Conservation (phyloP, 352 stramenopile genomes). For the Chrysophaeum taylorii region DNA sequence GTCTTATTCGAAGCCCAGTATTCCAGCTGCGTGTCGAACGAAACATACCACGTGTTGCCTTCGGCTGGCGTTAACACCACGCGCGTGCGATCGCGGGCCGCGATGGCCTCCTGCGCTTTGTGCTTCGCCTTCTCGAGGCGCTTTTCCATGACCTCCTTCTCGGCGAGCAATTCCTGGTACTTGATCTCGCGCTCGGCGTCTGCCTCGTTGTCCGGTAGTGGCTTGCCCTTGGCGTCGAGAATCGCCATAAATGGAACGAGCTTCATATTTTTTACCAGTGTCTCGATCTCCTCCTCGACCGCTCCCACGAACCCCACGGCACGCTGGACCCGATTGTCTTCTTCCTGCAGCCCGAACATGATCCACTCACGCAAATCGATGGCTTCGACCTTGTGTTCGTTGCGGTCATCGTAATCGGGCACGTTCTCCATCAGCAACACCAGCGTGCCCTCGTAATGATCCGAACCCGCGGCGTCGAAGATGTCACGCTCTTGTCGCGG, state of each 20-base stretch:
- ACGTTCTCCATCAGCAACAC: constrained; percentile 18
- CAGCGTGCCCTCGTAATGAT: constrained; percentile 15
- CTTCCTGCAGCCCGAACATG: constrained; percentile 21
- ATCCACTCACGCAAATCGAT: constrained; percentile 22
- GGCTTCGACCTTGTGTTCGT: constrained; percentile 1
- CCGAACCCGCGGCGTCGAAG: constrained; percentile 5
- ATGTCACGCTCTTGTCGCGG: constrained; percentile 5
- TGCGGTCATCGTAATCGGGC: constrained; percentile 5
- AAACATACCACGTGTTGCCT: constrained; percentile 7
- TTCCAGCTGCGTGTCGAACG: constrained; percentile 20
- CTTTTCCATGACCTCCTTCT: constrained; percentile 17
- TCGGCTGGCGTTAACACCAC: constrained; percentile 7
- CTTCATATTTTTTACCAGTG: constrained; percentile 6
- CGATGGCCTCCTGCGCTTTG: constrained; percentile 18
- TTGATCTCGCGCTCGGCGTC: constrained; percentile 21
- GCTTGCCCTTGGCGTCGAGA: constrained; percentile 17
- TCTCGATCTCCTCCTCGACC: constrained; percentile 13
- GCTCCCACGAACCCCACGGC: constrained; percentile 11
- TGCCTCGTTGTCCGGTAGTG: too few species aligned
- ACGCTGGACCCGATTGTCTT: constrained; percentile 14
- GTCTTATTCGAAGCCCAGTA: constrained; percentile 20
- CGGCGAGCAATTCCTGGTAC: constrained; percentile 21
- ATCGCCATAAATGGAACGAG: constrained; percentile 4
- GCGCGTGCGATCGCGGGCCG: constrained; percentile 8
- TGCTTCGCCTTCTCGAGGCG: constrained; percentile 17